Base-by-base conservation (phyloP, 306 rosid species). In the Sindora glabra region DNA sequence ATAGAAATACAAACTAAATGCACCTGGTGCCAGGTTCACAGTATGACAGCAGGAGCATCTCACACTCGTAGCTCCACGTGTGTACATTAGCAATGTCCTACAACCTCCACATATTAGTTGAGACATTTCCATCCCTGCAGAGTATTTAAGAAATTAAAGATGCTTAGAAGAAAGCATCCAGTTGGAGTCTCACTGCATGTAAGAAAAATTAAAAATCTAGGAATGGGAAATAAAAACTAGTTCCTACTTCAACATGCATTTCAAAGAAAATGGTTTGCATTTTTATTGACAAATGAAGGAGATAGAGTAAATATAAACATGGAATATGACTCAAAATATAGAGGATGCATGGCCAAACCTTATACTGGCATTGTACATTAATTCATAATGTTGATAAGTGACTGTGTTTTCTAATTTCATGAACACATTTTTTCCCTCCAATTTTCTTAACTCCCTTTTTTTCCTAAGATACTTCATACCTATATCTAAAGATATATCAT, bases 31-130 rank as follows among this genome's bases (percentile, higher is more conserved):
- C 71, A 78, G 95, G 81, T 86, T 94, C 61, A 89, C 83, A 5
- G 90, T 86, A 22, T 89, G 90, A 74, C 97, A 94, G 68, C 97
- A 89, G 15, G 97, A 86, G 80, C 99, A 94, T 77, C 95, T 84
- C 65, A 94, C 99, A 54, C 99, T 94, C 14, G 99, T 79, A 51
- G 95, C 99, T 56, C 95, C 87, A 3, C 89, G 83, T 26, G 97
- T 72, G 72, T 86, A 81, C 99, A 94, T 84, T 22, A 94, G 74
- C 87, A 94, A 77, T 14, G 94, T 89, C 76, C 97, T 82, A 80
- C 99, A 94, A 5, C 99, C 94, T 76, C 95, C 94, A 77, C 99
- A 94, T 53, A 83, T 82, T 68, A 94, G 87, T 67, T 84, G 97
- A 74, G 99, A 79, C 94, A 86, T 89, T 65, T 89, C 99, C 52